These are phyloP conservation scores for Helicostylum pulchrum DNA, from an alignment of 192 early-diverging fungal genomes.

Conservation along the genomic window DNA sequence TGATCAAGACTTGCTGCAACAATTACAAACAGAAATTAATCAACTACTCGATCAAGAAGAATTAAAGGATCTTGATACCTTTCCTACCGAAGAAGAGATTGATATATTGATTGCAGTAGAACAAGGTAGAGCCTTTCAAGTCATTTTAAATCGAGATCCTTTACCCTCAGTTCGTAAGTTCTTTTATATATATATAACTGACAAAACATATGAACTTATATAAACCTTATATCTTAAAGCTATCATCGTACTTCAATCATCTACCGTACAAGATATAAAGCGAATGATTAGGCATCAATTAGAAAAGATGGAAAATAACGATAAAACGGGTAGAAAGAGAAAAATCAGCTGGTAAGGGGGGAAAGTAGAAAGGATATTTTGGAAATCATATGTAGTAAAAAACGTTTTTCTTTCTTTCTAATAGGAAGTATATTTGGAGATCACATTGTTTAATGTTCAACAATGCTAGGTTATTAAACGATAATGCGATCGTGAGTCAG, in stretches of 20 bases:
- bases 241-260: conserved; percentile 24
- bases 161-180: conserved; percentile 21
- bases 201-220: not conserved
- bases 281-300: conserved; percentile 4
- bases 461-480: conserved; percentile 16
- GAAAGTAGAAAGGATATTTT: not conserved
- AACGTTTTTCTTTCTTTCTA: not conserved
- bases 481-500: conserved; percentile 21
- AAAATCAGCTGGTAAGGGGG: conserved; percentile 28
- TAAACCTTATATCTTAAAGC: not conserved
- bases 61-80: conserved; percentile 15
- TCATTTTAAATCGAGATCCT: conserved; percentile 14
- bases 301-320: conserved; percentile 1
- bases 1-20: not conserved
- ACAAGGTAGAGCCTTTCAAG: conserved; percentile 21
- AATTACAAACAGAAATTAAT: not conserved
- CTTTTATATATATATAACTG: too few species aligned
- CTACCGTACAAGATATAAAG: conserved; percentile 23
- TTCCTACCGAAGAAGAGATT: conserved; percentile 16
- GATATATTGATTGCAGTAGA: conserved; percentile 30
- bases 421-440: conserved; percentile 36
- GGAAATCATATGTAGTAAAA: not conserved
- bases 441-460: conserved; percentile 23
- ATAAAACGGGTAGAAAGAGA: not conserved
- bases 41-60: not conserved